Base-by-base conservation (phyloP, 2,329 filamentous ascomycete species). In the Nemania abortiva region DNA sequence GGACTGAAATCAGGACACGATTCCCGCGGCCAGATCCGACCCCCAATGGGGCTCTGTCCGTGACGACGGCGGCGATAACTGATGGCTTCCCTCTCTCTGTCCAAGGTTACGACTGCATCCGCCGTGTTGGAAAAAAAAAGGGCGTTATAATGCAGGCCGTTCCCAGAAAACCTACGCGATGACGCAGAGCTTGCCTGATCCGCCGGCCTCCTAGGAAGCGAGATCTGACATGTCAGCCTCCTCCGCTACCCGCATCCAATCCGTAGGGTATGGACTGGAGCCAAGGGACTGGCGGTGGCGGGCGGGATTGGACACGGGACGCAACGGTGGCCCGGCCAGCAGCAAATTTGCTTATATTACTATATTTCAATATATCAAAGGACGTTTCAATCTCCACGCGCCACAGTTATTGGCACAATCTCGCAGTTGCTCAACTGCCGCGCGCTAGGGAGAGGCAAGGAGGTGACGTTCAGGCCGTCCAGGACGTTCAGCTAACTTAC, bases 151-250 rank as follows among this genome's bases (percentile, higher is more conserved):
- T 24, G 39, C 39, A 42, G 24, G 20, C 47, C 47, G 20, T 13
- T 6, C 20, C 47, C 39, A 24, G 49, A 22, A 49, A 49, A 4
- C 34, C 34, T 37, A 37, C 24, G 24, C 22, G 31, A 69, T 69
- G 63, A 66, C 64, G 64, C 67, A 63, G 27, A 65, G 63, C 57
- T 45, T 69, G 63, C 56, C 56, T 61, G 52, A 55, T 61, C 63
- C 67, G 29, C 57, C 61, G 63, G 39, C 49, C 22, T 63, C n/a
- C 52, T 45, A 58, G 74, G 63, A 37, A 7, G 72, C 70, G 61
- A 75, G 72, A 75, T 75, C 72, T 75, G 74, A 76, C 74, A 74
- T 74, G 72, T 75, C 72, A 65, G 72, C 70, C 69, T 72, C 66
- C 70, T 57, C 68, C 74, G 74, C 27, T 59, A 59, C 65, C 73